Percentiles rank a stretch among this genome's conserved stretches.
Evolutionary conservation across 495 filamentous ascomycete genomes (phyloP).

Genomic region (Penicillium coffeae): DNA sequence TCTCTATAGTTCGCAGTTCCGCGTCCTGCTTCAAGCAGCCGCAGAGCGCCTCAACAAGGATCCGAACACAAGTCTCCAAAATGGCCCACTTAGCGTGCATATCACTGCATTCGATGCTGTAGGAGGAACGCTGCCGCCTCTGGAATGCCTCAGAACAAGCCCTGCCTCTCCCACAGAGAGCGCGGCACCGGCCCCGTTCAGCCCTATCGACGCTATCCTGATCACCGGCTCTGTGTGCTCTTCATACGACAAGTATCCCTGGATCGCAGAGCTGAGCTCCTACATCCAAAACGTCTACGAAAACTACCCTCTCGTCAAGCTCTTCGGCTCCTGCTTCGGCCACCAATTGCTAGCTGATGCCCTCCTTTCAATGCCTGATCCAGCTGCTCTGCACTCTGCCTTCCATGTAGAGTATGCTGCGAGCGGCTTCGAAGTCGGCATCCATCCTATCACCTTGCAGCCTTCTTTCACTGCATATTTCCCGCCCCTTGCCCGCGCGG

Average conservation of each 20-base stretch:
- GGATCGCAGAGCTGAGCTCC: slow-evolving; percentile 28
- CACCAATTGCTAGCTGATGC: slow-evolving; percentile 46
- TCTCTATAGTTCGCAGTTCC: slow-evolving; percentile 28
- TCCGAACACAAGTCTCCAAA: slow-evolving; percentile 5
- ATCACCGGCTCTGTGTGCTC: slow-evolving; percentile 38
- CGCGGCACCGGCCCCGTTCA: slow-evolving; percentile 10
- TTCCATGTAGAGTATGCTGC: slow-evolving; percentile 24
- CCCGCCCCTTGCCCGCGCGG: slow-evolving; percentile 13
- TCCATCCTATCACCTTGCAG: slow-evolving; percentile 30
- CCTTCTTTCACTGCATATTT: slow-evolving; percentile 27
- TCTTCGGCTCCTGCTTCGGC: slow-evolving; percentile 50
- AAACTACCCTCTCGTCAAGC: slow-evolving; percentile 38
- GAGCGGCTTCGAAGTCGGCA: slow-evolving; percentile 37
- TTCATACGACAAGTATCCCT: slow-evolving; percentile 33
- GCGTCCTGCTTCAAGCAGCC: slow-evolving; percentile 20
- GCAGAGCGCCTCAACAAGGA: slow-evolving; percentile 19
- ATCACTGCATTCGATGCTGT: slow-evolving; percentile 39
- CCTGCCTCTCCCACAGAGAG: slow-evolving; percentile 5
- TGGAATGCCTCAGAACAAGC: slow-evolving; percentile 21
- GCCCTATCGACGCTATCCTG: slow-evolving; percentile 35
- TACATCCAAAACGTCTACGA: slow-evolving; percentile 34
- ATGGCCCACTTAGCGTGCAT: slow-evolving; percentile 21
- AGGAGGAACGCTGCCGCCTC: slow-evolving; percentile 29
- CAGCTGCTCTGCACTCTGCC: background rate
- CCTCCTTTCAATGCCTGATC: slow-evolving; percentile 16